Evolutionary conservation across 2,329 filamentous ascomycete genomes (phyloP).

Genomic region (Ascochyta pisi): DNA sequence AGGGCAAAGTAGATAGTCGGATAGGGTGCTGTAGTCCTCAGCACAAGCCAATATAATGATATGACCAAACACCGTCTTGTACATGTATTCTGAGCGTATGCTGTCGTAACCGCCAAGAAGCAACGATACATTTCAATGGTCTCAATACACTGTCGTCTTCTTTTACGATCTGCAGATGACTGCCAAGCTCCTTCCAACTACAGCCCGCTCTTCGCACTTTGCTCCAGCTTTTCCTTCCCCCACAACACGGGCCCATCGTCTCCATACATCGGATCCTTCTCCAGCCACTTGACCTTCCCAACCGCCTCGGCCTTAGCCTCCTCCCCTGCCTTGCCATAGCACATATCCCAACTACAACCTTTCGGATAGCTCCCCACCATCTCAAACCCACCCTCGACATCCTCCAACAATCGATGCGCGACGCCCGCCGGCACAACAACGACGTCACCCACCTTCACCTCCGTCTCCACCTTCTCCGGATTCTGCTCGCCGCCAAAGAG

Average conservation of each 20-base stretch:
- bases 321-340: constrained; percentile 65
- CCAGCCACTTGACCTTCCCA: constrained; percentile 61
- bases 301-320: constrained; percentile 61
- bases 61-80: background rate
- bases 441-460: constrained; percentile 66
- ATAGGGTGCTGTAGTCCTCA: background rate
- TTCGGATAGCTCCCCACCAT: constrained; percentile 73
- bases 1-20: background rate
- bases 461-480: constrained; percentile 61
- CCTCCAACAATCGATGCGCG: constrained; percentile 67
- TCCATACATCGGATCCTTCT: constrained; percentile 61
- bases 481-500: constrained; percentile 73
- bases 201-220: background rate
- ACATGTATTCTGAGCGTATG: background rate
- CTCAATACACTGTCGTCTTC: no score
- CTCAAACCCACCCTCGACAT: constrained; percentile 63
- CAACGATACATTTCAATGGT: no score
- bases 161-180: no score
- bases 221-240: constrained; percentile 27
- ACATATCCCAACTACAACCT: constrained; percentile 72
- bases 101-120: background rate
- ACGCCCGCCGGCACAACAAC: constrained; percentile 72
- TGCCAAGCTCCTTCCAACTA: background rate
- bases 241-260: constrained; percentile 35
- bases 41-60: constrained; percentile 1